Conservation (phyloP, 208 protist species). For the Crithidia bombi region DNA sequence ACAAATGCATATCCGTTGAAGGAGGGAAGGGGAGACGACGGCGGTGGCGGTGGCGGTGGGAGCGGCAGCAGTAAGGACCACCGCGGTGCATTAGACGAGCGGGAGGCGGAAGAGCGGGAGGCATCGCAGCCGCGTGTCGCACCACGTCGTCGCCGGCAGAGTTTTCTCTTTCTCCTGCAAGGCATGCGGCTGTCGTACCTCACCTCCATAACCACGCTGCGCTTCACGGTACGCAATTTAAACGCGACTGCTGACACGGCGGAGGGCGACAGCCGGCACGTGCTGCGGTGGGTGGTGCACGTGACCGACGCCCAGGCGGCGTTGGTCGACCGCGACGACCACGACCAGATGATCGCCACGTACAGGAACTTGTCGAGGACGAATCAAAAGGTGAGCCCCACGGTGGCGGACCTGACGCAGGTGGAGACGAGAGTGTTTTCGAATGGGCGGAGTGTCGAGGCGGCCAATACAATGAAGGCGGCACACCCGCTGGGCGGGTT, state of each 20-base stretch:
- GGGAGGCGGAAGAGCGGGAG: not conserved
- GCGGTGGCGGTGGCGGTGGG: not conserved
- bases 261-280: slow-evolving; percentile 30
- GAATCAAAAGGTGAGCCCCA: not conserved
- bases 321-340: slow-evolving; percentile 85
- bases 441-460: slow-evolving; percentile 10
- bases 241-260: slow-evolving; percentile 61
- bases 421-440: not conserved
- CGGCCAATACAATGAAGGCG: slow-evolving; percentile 31
- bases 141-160: slow-evolving; percentile 26
- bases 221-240: slow-evolving; percentile 61
- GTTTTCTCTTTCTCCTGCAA: slow-evolving; percentile 72
- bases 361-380: slow-evolving; percentile 19
- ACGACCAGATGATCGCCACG: slow-evolving; percentile 65
- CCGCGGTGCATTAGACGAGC: not conserved
- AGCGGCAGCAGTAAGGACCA: not conserved
- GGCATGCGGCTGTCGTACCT: slow-evolving; percentile 78
- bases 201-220: slow-evolving; percentile 83
- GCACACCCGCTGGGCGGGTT: slow-evolving; percentile 73
- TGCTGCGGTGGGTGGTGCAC: slow-evolving; percentile 64
- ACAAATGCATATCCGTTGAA: no score
- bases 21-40: not conserved
- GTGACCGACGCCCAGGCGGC: slow-evolving; percentile 71
- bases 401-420: slow-evolving; percentile 1
- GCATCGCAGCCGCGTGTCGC: not conserved